Evolutionary conservation across 495 filamentous ascomycete genomes (phyloP).

Genomic region (Aspergillus saccharolyticus): DNA sequence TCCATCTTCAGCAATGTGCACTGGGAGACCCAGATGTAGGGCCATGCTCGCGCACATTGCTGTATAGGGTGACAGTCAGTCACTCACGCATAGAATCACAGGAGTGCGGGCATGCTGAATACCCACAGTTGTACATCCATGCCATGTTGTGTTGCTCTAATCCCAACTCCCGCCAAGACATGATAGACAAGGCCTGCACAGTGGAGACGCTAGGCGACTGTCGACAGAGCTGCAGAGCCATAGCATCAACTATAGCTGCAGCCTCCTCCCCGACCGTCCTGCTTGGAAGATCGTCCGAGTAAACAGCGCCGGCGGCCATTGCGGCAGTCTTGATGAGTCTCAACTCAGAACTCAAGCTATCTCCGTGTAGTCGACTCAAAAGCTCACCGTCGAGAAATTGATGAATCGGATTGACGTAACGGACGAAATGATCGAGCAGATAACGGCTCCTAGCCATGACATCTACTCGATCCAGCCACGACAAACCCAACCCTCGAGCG

Average conservation of each 20-base stretch:
- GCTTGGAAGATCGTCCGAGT: not conserved
- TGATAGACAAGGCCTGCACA: not conserved
- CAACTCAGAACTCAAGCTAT: not conserved
- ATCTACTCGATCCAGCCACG: too few relatives aligned
- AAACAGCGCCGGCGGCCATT: not conserved
- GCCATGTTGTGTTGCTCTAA: not conserved
- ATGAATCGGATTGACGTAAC: not conserved
- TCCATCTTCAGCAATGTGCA: not conserved
- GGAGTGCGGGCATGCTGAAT: not conserved
- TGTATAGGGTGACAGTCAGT: too few relatives aligned
- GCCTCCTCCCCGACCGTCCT: not conserved
- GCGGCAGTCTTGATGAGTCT: not conserved
- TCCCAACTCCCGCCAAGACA: not conserved
- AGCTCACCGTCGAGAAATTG: not conserved
- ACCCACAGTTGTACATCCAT: constrained; percentile 1
- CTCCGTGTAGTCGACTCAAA: not conserved
- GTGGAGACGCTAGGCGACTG: not conserved
- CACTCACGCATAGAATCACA: too few relatives aligned
- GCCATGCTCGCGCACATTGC: not conserved
- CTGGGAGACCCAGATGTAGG: not conserved
- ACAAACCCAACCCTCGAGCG: too few relatives aligned
- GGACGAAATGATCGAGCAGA: not conserved
- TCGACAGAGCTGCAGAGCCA: not conserved
- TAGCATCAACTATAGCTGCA: not conserved
- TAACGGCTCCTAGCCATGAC: not conserved